Conservation (phyloP, 306 rosid genomes). For the Prunus padus region DNA sequence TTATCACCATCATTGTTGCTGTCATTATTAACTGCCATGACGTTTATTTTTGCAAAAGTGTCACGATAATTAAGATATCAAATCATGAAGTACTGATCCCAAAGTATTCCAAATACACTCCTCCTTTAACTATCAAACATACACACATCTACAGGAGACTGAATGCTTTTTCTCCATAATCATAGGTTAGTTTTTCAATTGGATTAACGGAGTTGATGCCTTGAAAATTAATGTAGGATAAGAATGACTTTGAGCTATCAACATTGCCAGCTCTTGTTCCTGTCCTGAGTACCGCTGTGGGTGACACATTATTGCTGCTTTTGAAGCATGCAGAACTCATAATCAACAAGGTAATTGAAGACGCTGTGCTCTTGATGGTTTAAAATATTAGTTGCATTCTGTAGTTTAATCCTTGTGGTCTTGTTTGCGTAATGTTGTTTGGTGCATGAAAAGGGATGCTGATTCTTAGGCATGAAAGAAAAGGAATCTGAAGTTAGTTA, state of each 20-base stretch:
- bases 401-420: background rate
- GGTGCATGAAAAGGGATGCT: background rate
- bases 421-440: background rate
- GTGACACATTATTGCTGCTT: slow-evolving; percentile 86
- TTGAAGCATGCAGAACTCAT: slow-evolving; percentile 88
- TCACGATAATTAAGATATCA: background rate
- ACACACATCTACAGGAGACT: background rate
- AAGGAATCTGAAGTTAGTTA: background rate
- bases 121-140: background rate
- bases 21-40: background rate
- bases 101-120: background rate
- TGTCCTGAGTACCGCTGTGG: slow-evolving; percentile 75
- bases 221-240: slow-evolving; percentile 57
- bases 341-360: slow-evolving; percentile 71
- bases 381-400: slow-evolving; percentile 1
- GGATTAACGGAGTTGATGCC: slow-evolving; percentile 6
- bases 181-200: background rate
- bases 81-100: background rate
- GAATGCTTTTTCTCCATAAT: background rate
- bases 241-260: slow-evolving; percentile 86
- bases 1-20: background rate
- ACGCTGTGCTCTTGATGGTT: background rate
- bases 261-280: slow-evolving; percentile 97
- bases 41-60: background rate
- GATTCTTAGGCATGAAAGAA: background rate